These are phyloP conservation scores for Pichia cephalocereana DNA, from an alignment of 805 yeast species.

Conservation along the genomic window DNA sequence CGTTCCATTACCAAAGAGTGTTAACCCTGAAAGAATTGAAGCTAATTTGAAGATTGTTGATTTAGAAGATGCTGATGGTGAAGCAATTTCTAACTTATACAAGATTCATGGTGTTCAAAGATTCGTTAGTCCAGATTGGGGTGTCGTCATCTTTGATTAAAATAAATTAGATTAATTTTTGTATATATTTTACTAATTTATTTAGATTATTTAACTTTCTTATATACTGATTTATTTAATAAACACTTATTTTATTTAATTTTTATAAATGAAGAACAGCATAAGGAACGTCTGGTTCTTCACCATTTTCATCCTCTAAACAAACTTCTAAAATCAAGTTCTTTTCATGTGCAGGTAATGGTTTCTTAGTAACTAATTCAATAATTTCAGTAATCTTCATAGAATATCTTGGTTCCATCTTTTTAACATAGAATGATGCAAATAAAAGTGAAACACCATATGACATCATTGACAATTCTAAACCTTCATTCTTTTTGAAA, in stretches of 20 bases:
- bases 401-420: constrained; percentile 65
- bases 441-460: constrained; percentile 82
- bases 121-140: constrained; percentile 12
- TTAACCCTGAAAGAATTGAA: constrained; percentile 23
- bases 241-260: background rate
- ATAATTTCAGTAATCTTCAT: constrained; percentile 67
- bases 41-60: constrained; percentile 29
- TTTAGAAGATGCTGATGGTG: constrained; percentile 27
- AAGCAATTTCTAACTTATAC: background rate
- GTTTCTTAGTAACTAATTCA: constrained; percentile 78
- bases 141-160: background rate
- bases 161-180: background rate
- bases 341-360: constrained; percentile 61
- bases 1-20: constrained; percentile 31
- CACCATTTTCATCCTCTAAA: constrained; percentile 86
- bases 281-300: constrained; percentile 93
- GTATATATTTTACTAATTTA: too few relatives aligned
- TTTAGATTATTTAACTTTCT: background rate
- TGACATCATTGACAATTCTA: constrained; percentile 85
- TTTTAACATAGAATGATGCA: constrained; percentile 91
- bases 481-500: constrained; percentile 74
- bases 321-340: constrained; percentile 83
- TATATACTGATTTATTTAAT: background rate
- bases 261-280: constrained; percentile 48
- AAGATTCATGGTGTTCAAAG: constrained; percentile 1